phyloP scores from a whole-genome alignment of 1,284 basidiomycete species.

The Sanghuangporus sanghuang region DNA sequence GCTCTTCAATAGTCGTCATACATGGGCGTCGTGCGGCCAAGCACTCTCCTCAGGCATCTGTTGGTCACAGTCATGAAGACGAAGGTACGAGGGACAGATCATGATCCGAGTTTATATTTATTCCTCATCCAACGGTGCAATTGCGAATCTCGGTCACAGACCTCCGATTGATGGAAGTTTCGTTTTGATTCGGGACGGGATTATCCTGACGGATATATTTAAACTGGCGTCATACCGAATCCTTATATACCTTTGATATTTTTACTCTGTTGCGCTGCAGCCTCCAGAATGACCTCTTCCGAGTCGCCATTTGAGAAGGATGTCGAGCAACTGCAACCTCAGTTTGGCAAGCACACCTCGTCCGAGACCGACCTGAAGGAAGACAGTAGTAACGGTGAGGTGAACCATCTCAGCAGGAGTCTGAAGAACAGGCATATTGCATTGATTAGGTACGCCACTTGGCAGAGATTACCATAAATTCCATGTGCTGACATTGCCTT shows the following conservation, averaged over 20 bases:
- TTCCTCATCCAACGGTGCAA: neutral
- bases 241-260: neutral
- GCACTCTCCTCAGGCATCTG: neutral
- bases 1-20: neutral
- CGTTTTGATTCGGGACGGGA: neutral
- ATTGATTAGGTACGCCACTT: constrained; percentile 54
- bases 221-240: neutral
- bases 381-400: constrained; percentile 16
- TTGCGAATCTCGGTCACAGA: neutral
- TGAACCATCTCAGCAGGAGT: constrained; percentile 41
- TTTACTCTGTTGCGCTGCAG: neutral
- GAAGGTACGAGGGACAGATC: neutral
- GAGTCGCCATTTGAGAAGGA: constrained; percentile 8
- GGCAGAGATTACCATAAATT: neutral
- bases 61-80: neutral
- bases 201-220: neutral
- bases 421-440: constrained; percentile 65
- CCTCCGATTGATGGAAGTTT: neutral
- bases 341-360: neutral
- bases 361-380: neutral
- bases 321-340: neutral
- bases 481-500: constrained; percentile 16
- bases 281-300: neutral
- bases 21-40: neutral
- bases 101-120: neutral